These are phyloP conservation scores for Suhomyces anneliseae DNA, from an alignment of 1,139 yeast species.

Conservation along the genomic window DNA sequence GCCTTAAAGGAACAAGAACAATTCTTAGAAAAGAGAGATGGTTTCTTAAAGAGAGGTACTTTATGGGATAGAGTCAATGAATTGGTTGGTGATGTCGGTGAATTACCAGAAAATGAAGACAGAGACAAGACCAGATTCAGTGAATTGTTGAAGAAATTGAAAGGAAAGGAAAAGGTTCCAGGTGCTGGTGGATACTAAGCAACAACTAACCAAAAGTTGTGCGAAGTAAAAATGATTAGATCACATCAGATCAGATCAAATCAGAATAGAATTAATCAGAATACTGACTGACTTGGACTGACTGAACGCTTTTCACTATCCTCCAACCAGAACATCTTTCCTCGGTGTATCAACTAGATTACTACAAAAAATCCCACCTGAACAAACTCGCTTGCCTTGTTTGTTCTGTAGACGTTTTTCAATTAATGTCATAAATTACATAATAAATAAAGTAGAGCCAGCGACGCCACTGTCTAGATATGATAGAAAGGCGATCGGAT, in stretches of 20 bases:
- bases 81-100: conserved; percentile 46
- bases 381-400: no score
- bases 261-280: no score
- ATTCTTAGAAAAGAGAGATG: conserved; percentile 76
- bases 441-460: not conserved
- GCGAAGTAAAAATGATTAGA: not conserved
- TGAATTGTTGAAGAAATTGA: conserved; percentile 27
- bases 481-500: not conserved
- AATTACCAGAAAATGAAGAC: conserved; percentile 20
- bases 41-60: conserved; percentile 71
- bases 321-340: no score
- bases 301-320: no score
- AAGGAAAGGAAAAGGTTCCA: conserved; percentile 31
- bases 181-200: conserved; percentile 30
- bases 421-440: not conserved
- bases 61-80: conserved; percentile 85
- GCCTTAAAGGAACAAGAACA: conserved; percentile 69
- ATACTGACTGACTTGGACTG: no score
- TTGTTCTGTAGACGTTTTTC: not conserved
- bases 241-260: no score
- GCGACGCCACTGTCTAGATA: not conserved
- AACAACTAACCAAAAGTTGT: not conserved
- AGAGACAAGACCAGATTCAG: conserved; percentile 29
- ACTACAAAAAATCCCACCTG: no score
- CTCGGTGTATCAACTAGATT: no score